Base-by-base conservation (phyloP, 148 eudicot genomes). In the Dysphania ambrosioides region DNA sequence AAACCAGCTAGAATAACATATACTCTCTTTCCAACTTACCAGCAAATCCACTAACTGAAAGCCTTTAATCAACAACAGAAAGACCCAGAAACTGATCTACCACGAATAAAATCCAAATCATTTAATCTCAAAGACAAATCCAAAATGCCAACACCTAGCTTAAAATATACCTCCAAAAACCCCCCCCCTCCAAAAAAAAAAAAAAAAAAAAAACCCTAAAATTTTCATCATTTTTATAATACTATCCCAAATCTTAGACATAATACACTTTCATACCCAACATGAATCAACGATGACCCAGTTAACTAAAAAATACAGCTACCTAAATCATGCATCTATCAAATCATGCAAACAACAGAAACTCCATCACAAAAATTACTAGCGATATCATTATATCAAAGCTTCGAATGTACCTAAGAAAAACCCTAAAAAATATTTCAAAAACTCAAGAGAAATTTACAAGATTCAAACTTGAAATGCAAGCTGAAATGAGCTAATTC, bases 401-500 rank as follows among this genome's bases (percentile, higher is more conserved):
- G n/a, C 16, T 44, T 44, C 31, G 59, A 76, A 69, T 59, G 59
- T n/a, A 66, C 32, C 71, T 21, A 18, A 23, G 6, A 77, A 31
- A 77, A 32, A 51, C 75, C 68, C 57, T 24, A 40, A 69, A 68
- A 36, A n/a, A n/a, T n/a, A 2, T 31, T n/a, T 66, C 38, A 11
- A 35, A 42, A 27, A n/a, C n/a, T 36, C 30, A 8, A 57, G 16
- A 36, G 3, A 57, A n/a, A n/a, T 1, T 5, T 21, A 34, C 8
- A 30, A 29, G 8, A 55, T 23, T 38, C 21, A 68, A 59, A 51
- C 42, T 65, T 53, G 18, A 75, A 57, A 68, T 67, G 42, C 57
- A 13, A 77, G 58, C 44, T 76, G n/a, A 76, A n/a, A 68, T 19
- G 13, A 59, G 69, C 61, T 49, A 23, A 70, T 11, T 8, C 23